These are phyloP conservation scores for Saxophila tyrrhenica DNA, from an alignment of 495 filamentous ascomycete species.

Conservation along the genomic window DNA sequence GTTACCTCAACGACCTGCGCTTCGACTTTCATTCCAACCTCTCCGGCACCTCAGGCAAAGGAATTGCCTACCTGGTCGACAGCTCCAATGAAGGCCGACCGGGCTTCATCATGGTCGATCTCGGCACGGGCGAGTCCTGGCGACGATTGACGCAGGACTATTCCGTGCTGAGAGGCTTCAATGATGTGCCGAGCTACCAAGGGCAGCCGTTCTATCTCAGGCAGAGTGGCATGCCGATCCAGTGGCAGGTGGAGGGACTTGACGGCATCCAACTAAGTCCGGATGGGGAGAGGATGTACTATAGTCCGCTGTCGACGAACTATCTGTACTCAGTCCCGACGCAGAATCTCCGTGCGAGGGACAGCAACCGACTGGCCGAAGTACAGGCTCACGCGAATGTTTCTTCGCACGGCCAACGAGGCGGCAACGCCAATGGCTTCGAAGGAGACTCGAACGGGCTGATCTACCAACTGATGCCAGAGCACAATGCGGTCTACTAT, in stretches of 20 bases:
- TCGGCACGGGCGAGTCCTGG: slow-evolving; percentile 33
- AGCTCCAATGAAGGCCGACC: slow-evolving; percentile 33
- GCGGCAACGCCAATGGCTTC: slow-evolving; percentile 33
- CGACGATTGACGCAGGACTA: slow-evolving; percentile 30
- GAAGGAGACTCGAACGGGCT: slow-evolving; percentile 28
- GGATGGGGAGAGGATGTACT: slow-evolving; percentile 31
- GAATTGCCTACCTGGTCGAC: slow-evolving; percentile 34
- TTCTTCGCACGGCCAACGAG: slow-evolving; percentile 28
- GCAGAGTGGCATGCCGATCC: slow-evolving; percentile 16
- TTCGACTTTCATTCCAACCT: slow-evolving; percentile 32
- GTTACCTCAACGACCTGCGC: slow-evolving; percentile 34
- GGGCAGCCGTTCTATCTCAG: slow-evolving; percentile 28
- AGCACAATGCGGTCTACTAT: slow-evolving; percentile 32
- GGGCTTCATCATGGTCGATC: slow-evolving; percentile 35
- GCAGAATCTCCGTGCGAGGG: slow-evolving; percentile 22
- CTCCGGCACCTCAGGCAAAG: slow-evolving; percentile 25
- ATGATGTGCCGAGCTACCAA: slow-evolving; percentile 28
- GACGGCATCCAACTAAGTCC: slow-evolving; percentile 33
- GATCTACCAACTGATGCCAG: slow-evolving; percentile 34
- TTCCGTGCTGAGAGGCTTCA: slow-evolving; percentile 25
- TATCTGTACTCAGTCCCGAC: slow-evolving; percentile 31
- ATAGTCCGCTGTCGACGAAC: slow-evolving; percentile 26
- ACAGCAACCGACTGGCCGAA: slow-evolving; percentile 26
- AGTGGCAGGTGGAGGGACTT: slow-evolving; percentile 26
- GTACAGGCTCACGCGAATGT: slow-evolving; percentile 30